Base-by-base conservation (phyloP, 2,329 filamentous ascomycete genomes). In the Diaporthe ilicicola region DNA sequence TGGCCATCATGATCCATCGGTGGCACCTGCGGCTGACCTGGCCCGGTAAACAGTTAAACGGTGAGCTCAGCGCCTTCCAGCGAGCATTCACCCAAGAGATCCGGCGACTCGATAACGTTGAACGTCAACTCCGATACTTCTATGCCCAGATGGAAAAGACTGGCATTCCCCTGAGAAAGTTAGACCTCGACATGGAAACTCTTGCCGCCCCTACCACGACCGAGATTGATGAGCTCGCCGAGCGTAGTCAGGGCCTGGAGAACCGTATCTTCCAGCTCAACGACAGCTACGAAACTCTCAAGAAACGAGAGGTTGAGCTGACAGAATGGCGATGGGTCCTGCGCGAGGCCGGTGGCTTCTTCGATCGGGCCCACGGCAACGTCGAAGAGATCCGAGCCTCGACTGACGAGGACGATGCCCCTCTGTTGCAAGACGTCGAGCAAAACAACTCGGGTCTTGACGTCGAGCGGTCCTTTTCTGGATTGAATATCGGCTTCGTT, bases 301-400 rank as follows among this genome's bases (percentile, higher is more conserved):
- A 98, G 89, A 98, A 96, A 86, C 91, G 95, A 70, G 96, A 98
- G 85, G 94, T 97, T 72, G 96, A 99, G 81, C 87, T 99, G 77
- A 97, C 93, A 13, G 96, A 99, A 84, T 98, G 96, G 96, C 93
- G 97, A 78, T 98, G 95, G 94, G 97, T 99, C 65, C 84, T 99
- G 71, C 92, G 94, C 74, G 96, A 99, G 87, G 95, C 97, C 55
- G 96, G 96, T 50, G 94, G 95, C 76, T 99, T 99, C 85, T 99
- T 99, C 77, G 96, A 99, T 80, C 89, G 95, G 75, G 96, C 96
- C 66, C 94, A 97, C 79, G 96, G 95, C 73, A 97, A 97, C 80
- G 97, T 97, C 8, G 96, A 99, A 74, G 95, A 98, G 82, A 98
- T 99, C 76, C 91, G 96, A 71, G 92, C 94, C 71, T 98, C 95